A percentile compares a stretch with the other conserved stretches of the same genome.
These are phyloP conservation scores for Cenococcum geophilum DNA, from an alignment of 495 filamentous ascomycete species.

Conservation along the genomic window DNA sequence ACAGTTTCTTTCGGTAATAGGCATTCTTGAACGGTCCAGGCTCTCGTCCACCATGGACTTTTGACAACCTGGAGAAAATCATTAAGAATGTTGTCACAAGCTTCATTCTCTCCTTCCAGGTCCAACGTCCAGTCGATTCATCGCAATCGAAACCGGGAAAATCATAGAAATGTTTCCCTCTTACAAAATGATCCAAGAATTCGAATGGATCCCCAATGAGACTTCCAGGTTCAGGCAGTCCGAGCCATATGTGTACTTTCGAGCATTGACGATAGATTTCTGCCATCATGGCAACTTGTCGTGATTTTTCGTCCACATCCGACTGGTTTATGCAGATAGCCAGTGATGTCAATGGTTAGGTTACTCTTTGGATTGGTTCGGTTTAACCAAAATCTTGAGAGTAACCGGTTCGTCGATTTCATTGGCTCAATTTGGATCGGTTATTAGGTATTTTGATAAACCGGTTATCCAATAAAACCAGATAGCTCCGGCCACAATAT, in stretches of 20 bases:
- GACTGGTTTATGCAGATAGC: slow-evolving; percentile 1
- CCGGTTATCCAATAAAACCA: too few species aligned
- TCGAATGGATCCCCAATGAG: not conserved
- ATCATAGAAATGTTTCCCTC: not conserved
- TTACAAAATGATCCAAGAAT: not conserved
- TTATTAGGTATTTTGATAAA: too few species aligned
- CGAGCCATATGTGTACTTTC: too few species aligned
- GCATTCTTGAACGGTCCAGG: not conserved
- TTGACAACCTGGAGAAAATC: not conserved
- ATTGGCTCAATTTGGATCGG: too few species aligned
- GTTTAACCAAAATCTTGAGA: too few species aligned
- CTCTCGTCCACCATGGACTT: not conserved
- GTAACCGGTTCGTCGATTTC: too few species aligned
- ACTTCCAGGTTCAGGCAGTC: too few species aligned
- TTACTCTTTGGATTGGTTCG: too few species aligned
- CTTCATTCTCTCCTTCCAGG: not conserved
- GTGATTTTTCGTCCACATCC: not conserved
- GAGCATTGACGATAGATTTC: not conserved
- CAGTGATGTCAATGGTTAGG: too few species aligned
- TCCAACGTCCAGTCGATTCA: not conserved
- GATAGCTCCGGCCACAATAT: too few species aligned
- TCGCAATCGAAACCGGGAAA: not conserved
- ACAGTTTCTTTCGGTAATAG: not conserved
- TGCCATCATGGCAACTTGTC: not conserved
- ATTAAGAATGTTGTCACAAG: not conserved